Evolutionary conservation across 2,329 filamentous ascomycete genomes (phyloP).

Genomic region (Stagonosporopsis chrysanthemi): DNA sequence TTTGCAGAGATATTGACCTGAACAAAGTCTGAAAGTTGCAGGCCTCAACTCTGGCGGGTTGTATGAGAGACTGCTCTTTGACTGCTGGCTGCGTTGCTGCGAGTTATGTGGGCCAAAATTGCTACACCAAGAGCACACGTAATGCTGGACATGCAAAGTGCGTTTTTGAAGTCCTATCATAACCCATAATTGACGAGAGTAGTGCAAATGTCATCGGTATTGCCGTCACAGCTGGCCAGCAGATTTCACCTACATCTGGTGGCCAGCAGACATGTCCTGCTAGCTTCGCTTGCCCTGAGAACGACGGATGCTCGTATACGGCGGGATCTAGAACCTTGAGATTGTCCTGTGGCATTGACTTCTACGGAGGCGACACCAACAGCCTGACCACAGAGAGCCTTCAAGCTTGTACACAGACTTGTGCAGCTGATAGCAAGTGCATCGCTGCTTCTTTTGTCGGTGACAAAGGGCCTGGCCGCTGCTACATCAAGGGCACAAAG

Average conservation of each 20-base stretch:
- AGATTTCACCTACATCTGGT: neutral
- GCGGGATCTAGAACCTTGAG: neutral
- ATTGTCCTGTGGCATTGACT: neutral
- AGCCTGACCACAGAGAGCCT: neutral
- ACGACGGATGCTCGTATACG: neutral
- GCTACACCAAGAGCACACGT: conserved; percentile 1
- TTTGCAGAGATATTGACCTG: neutral
- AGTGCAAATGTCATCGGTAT: neutral
- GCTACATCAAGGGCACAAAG: conserved; percentile 1
- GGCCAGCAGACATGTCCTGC: neutral
- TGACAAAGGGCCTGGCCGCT: neutral
- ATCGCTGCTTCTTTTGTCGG: conserved; percentile 3
- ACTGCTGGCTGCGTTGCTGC: neutral
- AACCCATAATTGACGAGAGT: neutral
- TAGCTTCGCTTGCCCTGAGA: neutral
- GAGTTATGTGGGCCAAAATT: conserved; percentile 2
- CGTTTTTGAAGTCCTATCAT: neutral
- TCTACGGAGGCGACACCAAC: conserved; percentile 2
- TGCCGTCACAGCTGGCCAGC: neutral
- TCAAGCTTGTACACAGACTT: neutral
- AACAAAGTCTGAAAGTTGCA: neutral
- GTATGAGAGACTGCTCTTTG: conserved; percentile 1
- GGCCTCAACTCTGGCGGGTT: neutral
- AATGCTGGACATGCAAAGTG: neutral
- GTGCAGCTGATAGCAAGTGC: neutral